Base-by-base conservation (phyloP, 2,329 filamentous ascomycete species). In the Trichoderma koningii region DNA sequence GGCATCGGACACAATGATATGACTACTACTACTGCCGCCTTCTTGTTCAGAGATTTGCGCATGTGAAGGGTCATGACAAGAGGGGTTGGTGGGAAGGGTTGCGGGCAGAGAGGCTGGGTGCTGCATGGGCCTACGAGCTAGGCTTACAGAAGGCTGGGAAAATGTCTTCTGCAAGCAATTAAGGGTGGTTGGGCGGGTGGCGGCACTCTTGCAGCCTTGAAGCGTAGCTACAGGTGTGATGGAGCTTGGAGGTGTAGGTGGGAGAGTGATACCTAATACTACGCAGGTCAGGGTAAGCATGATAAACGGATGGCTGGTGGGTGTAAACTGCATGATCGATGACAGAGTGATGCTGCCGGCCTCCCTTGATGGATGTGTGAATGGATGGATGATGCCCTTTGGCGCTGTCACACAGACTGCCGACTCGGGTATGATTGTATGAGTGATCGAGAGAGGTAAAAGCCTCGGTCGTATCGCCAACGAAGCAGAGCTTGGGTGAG, bases 61-160 rank as follows among this genome's bases (percentile, higher is more conserved):
- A 63, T 47, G 17, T 44, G n/a, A 17, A 44, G 17, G 42, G n/a
- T 6, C 14, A 9, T 45, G 19, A n/a, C 9, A 19, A 34, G 50
- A 47, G 60, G 60, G 41, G 60, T 45, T 52, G 59, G 23, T n/a
- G 26, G 55, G 14, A 34, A 10, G 30, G 30, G 7, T 10, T 34
- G 30, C 30, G 9, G 30, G 9, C 9, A 34, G 30, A 34, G 41
- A 42, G 47, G 48, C 30, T 51, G 56, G 56, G 14, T 23, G 34
- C 14, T 38, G 55, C 42, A 59, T 45, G 55, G 48, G 57, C 23
- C 48, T 62, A 23, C 21, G 21, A 23, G 21, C 21, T 23, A 38
- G 50, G 60, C 60, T 63, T 63, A 55, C 41, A 55, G 15, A 50
- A 63, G 60, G 60, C 26, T 34, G 53, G 48, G 50, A 38, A 38